Conservation (phyloP, 1,139 yeast species). For the Suhomyces yuchorum region DNA sequence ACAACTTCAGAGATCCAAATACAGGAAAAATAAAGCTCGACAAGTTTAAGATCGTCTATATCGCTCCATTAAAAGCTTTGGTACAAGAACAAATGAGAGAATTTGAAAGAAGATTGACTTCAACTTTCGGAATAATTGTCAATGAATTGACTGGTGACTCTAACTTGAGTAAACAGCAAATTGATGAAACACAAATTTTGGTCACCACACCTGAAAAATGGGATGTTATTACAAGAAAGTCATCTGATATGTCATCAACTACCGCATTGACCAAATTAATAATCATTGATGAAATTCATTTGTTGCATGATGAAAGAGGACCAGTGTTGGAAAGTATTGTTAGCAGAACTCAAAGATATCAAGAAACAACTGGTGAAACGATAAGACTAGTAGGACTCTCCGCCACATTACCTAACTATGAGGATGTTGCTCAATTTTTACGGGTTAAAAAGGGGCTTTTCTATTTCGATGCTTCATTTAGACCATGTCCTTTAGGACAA, state of each 20-base stretch:
- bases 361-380: conserved; percentile 43
- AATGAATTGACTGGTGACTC: conserved; percentile 93
- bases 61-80: conserved; percentile 92
- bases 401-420: conserved; percentile 90
- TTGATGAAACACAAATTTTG: conserved; percentile 75
- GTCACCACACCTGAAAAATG: conserved; percentile 97
- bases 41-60: conserved; percentile 78
- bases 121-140: conserved; percentile 68
- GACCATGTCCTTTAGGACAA: conserved; percentile 94
- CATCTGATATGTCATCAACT: conserved; percentile 62
- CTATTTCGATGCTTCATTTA: conserved; percentile 76
- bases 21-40: conserved; percentile 54
- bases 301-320: conserved; percentile 92
- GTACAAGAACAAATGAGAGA: conserved; percentile 95
- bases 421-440: conserved; percentile 82
- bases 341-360: conserved; percentile 63
- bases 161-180: conserved; percentile 73
- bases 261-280: conserved; percentile 62
- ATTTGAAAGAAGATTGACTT: conserved; percentile 66
- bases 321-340: conserved; percentile 91
- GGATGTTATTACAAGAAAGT: conserved; percentile 92
- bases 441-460: conserved; percentile 67
- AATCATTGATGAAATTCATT: conserved; percentile 92
- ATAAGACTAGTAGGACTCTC: conserved; percentile 84
- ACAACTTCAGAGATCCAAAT: conserved; percentile 50